Conservation (phyloP, 257 asterid species). For the Jacaranda copaia region DNA sequence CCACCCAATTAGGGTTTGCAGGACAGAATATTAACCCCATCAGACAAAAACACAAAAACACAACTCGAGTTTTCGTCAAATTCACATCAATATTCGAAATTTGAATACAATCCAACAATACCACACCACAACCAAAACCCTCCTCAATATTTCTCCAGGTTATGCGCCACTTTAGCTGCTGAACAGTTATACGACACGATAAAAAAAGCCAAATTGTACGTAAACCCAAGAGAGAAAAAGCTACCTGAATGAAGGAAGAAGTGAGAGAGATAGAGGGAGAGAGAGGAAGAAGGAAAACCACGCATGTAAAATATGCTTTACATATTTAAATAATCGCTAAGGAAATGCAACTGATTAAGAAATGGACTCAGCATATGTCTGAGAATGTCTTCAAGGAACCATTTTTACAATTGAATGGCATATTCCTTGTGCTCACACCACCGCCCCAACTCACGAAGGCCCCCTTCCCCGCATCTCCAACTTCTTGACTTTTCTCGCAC, state of each 20-base stretch:
- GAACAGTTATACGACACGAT: slow-evolving; percentile 21
- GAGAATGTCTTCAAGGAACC: slow-evolving; percentile 42
- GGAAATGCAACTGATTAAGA: slow-evolving; percentile 20
- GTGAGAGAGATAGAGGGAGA: slow-evolving; percentile 14
- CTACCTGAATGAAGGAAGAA: slow-evolving; percentile 40
- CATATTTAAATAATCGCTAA: background rate
- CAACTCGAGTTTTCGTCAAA: background rate
- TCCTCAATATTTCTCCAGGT: background rate
- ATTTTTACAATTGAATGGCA: slow-evolving; percentile 42
- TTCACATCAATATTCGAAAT: slow-evolving; percentile 18
- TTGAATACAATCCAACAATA: slow-evolving; percentile 13
- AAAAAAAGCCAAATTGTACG: background rate
- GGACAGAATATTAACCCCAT: background rate
- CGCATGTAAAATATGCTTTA: slow-evolving; percentile 32
- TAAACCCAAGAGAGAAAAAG: slow-evolving; percentile 13
- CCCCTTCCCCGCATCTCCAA: background rate
- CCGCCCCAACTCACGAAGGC: no score
- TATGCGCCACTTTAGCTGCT: slow-evolving; percentile 19
- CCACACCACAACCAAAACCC: slow-evolving; percentile 10
- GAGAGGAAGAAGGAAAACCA: slow-evolving; percentile 23
- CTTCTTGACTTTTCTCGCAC: background rate
- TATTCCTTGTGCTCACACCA: slow-evolving; percentile 36
- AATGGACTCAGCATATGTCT: slow-evolving; percentile 29
- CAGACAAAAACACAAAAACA: slow-evolving; percentile 26
- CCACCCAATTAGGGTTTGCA: slow-evolving; percentile 36